These are phyloP conservation scores for Pyrenophora tritici-repentis DNA, from an alignment of 2,329 filamentous ascomycete species.

Conservation along the genomic window DNA sequence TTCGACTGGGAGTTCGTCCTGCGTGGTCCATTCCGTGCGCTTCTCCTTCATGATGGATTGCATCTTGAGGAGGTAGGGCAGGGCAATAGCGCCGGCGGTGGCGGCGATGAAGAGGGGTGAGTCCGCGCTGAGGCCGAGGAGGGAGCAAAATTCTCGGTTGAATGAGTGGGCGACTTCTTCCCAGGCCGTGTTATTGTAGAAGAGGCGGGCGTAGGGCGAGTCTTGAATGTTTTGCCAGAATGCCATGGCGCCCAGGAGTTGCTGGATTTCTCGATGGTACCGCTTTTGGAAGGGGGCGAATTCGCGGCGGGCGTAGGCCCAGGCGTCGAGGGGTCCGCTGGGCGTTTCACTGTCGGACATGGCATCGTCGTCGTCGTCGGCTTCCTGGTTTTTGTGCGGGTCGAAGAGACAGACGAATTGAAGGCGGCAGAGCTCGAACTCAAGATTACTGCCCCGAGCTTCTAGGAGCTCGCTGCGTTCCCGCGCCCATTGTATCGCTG, in stretches of 20 bases:
- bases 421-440: constrained; percentile 90
- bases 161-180: constrained; percentile 85
- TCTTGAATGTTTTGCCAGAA: constrained; percentile 73
- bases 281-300: constrained; percentile 76
- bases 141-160: constrained; percentile 89
- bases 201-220: constrained; percentile 80
- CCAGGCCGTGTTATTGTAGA: constrained; percentile 77
- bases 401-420: constrained; percentile 86
- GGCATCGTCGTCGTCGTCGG: constrained; percentile 63
- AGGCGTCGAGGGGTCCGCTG: constrained; percentile 64
- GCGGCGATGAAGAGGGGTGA: constrained; percentile 91
- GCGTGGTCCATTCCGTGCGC: constrained; percentile 91
- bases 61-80: constrained; percentile 87
- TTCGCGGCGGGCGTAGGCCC: constrained; percentile 74
- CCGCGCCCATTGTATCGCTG: constrained; percentile 87
- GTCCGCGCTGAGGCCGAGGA: constrained; percentile 86
- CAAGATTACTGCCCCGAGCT: constrained; percentile 83
- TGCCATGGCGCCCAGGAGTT: constrained; percentile 79
- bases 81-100: constrained; percentile 88
- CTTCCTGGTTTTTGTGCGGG: constrained; percentile 35
- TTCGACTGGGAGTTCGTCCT: constrained; percentile 83
- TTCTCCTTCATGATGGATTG: constrained; percentile 85
- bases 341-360: constrained; percentile 45
- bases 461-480: constrained; percentile 73
- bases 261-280: constrained; percentile 78